A percentile compares a stretch with the other conserved stretches of the same genome.
These are phyloP conservation scores for Pilasporangium apinafurcum DNA, from an alignment of 352 stramenopile genomes.

Conservation along the genomic window DNA sequence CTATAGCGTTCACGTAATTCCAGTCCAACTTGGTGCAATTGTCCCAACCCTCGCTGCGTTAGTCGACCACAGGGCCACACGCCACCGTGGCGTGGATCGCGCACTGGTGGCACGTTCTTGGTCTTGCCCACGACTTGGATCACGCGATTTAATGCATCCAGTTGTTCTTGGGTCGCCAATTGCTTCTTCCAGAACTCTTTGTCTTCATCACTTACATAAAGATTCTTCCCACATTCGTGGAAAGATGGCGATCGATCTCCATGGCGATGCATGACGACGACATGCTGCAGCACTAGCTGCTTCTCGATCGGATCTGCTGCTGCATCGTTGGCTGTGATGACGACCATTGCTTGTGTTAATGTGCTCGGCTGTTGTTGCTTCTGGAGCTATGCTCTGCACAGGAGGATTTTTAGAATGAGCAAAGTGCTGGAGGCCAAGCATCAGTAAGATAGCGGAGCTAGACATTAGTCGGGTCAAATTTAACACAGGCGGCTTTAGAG, in stretches of 20 bases:
- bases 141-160: too few relatives aligned
- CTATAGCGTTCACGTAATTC: constrained; percentile 10
- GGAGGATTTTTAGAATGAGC: too few relatives aligned
- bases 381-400: too few relatives aligned
- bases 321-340: too few relatives aligned
- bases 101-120: constrained; percentile 1
- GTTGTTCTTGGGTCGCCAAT: constrained; percentile 12
- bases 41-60: constrained; percentile 12
- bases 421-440: too few relatives aligned
- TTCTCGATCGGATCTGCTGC: too few relatives aligned
- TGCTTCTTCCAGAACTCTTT: constrained; percentile 13
- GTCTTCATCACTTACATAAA: constrained; percentile 11
- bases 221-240: constrained; percentile 8
- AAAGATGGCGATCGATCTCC: constrained; percentile 19
- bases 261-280: constrained; percentile 19
- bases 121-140: constrained; percentile 5
- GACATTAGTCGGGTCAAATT: too few relatives aligned
- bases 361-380: too few relatives aligned
- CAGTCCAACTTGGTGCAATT: constrained; percentile 3
- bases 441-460: too few relatives aligned
- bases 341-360: too few relatives aligned
- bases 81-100: constrained; percentile 1
- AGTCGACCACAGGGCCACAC: constrained; percentile 15
- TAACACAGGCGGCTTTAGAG: too few relatives aligned
- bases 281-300: constrained; percentile 15